phyloP scores from a whole-genome alignment of 2,329 filamentous ascomycete genomes.

The Aspergillus neoniger region DNA sequence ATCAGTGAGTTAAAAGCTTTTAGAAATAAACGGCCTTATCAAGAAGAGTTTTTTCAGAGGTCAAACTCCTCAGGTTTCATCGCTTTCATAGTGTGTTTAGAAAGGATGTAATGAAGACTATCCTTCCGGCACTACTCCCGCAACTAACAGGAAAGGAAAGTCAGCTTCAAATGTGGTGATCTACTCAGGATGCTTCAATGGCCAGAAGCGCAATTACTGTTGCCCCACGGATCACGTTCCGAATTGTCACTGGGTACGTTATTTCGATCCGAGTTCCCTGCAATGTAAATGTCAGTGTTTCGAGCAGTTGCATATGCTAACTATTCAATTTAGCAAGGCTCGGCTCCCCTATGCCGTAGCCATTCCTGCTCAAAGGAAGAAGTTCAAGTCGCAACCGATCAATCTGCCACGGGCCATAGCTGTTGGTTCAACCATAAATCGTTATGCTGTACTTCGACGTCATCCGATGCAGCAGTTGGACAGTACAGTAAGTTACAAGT shows the following conservation, averaged over 20 bases:
- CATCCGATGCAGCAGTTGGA: neutral
- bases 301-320: neutral
- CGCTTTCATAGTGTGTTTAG: neutral
- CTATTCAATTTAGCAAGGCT: neutral
- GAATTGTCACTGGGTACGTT: neutral
- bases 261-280: neutral
- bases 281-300: too few relatives aligned
- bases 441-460: neutral
- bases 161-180: neutral
- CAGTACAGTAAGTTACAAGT: neutral
- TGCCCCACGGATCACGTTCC: neutral
- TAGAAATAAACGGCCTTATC: neutral
- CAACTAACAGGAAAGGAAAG: neutral
- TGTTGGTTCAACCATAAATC: neutral
- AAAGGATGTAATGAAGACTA: neutral
- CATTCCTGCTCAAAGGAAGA: neutral
- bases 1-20: neutral
- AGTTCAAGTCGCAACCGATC: neutral
- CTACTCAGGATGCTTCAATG: neutral
- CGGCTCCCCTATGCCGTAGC: neutral
- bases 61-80: neutral
- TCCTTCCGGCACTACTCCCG: neutral
- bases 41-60: neutral
- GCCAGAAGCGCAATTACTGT: neutral
- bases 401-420: neutral